Percentiles rank a stretch among this genome's conserved stretches.
phyloP scores from a whole-genome alignment of 2,329 filamentous ascomycete genomes.

The Arthrobotrys conoides region DNA sequence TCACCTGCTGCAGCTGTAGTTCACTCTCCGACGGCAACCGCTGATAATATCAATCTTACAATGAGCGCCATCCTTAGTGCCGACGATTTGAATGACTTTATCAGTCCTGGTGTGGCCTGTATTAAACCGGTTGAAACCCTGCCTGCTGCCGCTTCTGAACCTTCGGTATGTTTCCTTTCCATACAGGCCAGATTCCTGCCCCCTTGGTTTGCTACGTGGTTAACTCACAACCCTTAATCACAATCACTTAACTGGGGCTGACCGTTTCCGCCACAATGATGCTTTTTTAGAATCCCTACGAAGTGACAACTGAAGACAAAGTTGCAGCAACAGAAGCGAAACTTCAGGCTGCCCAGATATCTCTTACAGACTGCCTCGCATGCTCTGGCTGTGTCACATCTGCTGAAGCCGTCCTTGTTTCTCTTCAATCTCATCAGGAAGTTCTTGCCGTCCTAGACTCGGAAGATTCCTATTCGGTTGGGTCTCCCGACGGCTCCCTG shows the following conservation, averaged over 20 bases:
- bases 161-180: constrained; percentile 67
- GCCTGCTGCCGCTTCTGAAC: constrained; percentile 73
- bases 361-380: constrained; percentile 94
- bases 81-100: constrained; percentile 99
- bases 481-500: constrained; percentile 66
- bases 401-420: constrained; percentile 96
- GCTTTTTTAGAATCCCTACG: constrained; percentile 74
- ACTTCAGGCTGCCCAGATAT: constrained; percentile 86
- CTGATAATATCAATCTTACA: constrained; percentile 65
- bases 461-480: constrained; percentile 6
- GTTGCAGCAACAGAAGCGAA: constrained; percentile 70
- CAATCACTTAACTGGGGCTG: constrained; percentile 54
- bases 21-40: constrained; percentile 47
- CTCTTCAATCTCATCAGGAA: constrained; percentile 91
- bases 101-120: constrained; percentile 95
- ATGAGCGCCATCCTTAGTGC: constrained; percentile 99
- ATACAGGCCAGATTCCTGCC: not conserved
- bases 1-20: constrained; percentile 35
- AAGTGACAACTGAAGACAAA: constrained; percentile 94
- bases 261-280: constrained; percentile 40
- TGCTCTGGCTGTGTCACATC: constrained; percentile 98
- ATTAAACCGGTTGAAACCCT: constrained; percentile 98
- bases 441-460: constrained; percentile 79
- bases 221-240: constrained; percentile 38
- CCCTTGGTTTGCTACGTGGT: constrained; percentile 50